phyloP scores from a whole-genome alignment of 2,329 filamentous ascomycete species.

The Colletotrichum chlorophyti region DNA sequence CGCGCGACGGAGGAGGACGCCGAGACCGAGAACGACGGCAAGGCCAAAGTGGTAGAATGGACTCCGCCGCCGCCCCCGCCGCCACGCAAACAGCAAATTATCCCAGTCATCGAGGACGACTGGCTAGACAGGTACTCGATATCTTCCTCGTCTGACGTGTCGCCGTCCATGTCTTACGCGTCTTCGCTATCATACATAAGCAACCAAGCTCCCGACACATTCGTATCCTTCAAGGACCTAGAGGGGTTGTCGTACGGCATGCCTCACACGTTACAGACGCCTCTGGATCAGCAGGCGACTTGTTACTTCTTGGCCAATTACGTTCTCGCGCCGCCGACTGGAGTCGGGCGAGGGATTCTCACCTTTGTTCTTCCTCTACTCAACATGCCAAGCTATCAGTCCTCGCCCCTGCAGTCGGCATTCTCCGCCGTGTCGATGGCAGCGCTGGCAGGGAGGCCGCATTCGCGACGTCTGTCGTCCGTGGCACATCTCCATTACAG shows the following conservation, averaged over 20 bases:
- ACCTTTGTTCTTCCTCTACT: slow-evolving; percentile 33
- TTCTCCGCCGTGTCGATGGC: slow-evolving; percentile 33
- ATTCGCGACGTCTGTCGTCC: slow-evolving; percentile 29
- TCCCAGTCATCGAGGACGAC: slow-evolving; percentile 18
- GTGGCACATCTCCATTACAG: slow-evolving; percentile 33
- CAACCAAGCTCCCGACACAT: slow-evolving; percentile 13
- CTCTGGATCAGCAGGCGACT: slow-evolving; percentile 33
- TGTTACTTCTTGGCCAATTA: slow-evolving; percentile 35
- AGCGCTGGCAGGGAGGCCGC: slow-evolving; percentile 32
- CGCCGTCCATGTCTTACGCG: slow-evolving; percentile 24
- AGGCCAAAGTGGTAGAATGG: slow-evolving; percentile 18
- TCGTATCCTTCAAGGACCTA: slow-evolving; percentile 21
- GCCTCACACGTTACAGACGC: slow-evolving; percentile 29
- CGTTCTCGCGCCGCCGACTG: slow-evolving; percentile 30
- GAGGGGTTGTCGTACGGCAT: slow-evolving; percentile 17
- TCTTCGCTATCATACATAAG: slow-evolving; percentile 25
- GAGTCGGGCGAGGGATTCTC: slow-evolving; percentile 29
- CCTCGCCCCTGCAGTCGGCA: slow-evolving; percentile 32
- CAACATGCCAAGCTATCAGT: slow-evolving; percentile 26
- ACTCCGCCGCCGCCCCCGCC: slow-evolving; percentile 14
- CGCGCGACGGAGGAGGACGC: slow-evolving; percentile 16
- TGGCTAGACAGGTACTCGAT: slow-evolving; percentile 20
- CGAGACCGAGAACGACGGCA: slow-evolving; percentile 3
- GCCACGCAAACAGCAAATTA: slow-evolving; percentile 18
- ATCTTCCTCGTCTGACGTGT: slow-evolving; percentile 20